Percentiles rank a stretch among this genome's conserved stretches.
Evolutionary conservation across 2,329 filamentous ascomycete genomes (phyloP).

Genomic region (Camillea tinctor): DNA sequence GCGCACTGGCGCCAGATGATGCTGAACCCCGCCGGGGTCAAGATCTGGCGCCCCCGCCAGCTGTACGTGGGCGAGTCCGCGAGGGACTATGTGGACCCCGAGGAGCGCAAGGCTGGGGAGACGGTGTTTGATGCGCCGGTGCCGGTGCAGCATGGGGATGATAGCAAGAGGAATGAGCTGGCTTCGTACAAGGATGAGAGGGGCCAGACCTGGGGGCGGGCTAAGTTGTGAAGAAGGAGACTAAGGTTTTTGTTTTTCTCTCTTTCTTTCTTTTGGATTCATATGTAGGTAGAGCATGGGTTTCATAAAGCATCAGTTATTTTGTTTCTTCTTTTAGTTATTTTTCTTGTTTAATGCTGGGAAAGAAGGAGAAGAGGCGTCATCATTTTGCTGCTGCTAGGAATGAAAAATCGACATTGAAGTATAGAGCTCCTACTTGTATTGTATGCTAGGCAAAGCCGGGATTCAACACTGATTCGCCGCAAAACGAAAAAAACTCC

Average conservation of each 20-base stretch:
- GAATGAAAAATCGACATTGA: no score
- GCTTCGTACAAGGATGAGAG: slow-evolving; percentile 40
- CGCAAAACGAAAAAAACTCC: no score
- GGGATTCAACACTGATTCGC: no score
- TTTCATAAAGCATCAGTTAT: no score
- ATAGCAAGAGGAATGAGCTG: slow-evolving; percentile 42
- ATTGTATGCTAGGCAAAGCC: no score
- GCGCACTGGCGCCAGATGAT: slow-evolving; percentile 53
- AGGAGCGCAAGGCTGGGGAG: slow-evolving; percentile 32
- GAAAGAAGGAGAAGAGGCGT: no score
- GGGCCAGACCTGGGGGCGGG: slow-evolving; percentile 30
- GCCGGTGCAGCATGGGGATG: slow-evolving; percentile 39
- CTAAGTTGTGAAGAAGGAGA: slow-evolving; percentile 22
- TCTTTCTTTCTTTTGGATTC: background rate
- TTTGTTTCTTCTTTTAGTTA: no score
- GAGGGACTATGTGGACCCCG: slow-evolving; percentile 43
- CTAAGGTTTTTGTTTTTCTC: background rate
- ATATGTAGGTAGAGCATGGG: no score
- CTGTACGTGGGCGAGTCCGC: slow-evolving; percentile 46
- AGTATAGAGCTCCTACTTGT: no score
- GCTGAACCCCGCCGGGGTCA: slow-evolving; percentile 44
- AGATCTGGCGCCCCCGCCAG: slow-evolving; percentile 51
- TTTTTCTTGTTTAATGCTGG: no score
- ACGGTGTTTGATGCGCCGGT: slow-evolving; percentile 37
- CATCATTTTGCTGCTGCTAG: no score